Evolutionary conservation across 768 basidiomycete species (phyloP).

Genomic region (Hemileccinum impolitum): DNA sequence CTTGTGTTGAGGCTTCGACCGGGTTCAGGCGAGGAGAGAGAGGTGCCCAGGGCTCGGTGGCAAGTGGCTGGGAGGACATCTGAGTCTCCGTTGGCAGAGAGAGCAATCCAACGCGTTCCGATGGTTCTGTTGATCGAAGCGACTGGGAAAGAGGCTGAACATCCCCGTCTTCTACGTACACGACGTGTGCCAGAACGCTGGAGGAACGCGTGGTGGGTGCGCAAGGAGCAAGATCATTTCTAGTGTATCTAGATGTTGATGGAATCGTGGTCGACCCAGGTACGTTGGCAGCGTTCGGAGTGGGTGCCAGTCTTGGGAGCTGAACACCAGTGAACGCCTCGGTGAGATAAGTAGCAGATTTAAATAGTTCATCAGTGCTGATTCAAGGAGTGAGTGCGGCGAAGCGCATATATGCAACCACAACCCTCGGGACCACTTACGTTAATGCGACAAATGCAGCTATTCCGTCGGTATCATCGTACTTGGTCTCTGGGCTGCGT

Average conservation of each 20-base stretch:
- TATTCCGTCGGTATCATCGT: slow-evolving; percentile 60
- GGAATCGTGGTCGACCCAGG: neutral
- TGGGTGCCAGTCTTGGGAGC: slow-evolving; percentile 8
- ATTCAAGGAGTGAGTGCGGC: neutral
- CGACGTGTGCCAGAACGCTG: slow-evolving; percentile 20
- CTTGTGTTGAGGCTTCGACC: neutral
- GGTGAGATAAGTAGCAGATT: slow-evolving; percentile 71
- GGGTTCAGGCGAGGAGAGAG: neutral
- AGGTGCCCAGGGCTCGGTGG: neutral
- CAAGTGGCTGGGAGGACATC: neutral
- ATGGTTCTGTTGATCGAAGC: neutral
- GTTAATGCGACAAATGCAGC: slow-evolving; percentile 69
- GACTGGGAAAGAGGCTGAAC: neutral
- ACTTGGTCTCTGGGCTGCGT: slow-evolving; percentile 58
- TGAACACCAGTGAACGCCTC: slow-evolving; percentile 51
- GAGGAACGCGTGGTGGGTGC: slow-evolving; percentile 18
- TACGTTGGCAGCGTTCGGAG: neutral
- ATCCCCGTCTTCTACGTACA: slow-evolving; percentile 10
- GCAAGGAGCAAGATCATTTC: neutral
- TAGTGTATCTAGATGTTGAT: neutral
- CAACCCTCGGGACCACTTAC: slow-evolving; percentile 36
- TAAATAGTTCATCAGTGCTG: slow-evolving; percentile 76
- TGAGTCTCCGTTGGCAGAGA: neutral
- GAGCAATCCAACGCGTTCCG: neutral
- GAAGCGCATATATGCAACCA: neutral